Base-by-base conservation (phyloP, 2,329 filamentous ascomycete species). In the Aureobasidium sp. region DNA sequence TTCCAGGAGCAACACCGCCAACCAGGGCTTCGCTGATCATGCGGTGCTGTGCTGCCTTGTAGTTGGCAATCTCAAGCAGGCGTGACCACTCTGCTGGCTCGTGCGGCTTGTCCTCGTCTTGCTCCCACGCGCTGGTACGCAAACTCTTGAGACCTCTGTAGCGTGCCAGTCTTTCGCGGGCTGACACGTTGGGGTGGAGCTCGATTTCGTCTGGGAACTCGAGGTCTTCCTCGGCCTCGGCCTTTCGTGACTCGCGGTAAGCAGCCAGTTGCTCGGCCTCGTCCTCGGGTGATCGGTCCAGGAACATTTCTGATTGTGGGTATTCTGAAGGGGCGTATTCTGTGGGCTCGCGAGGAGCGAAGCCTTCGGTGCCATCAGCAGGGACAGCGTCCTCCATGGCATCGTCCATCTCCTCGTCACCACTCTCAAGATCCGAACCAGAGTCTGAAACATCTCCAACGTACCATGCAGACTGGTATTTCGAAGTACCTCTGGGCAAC, bases 151-250 rank as follows among this genome's bases (percentile, higher is more conserved):
- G 76, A 43, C 94, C 94, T 69, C 94, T 82, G 75, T 96, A 99
- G 62, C 89, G 84, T 9, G 88, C 84, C 58, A 99, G 77, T 46
- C 94, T 83, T 74, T 99, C 94, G 55, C 90, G 80, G 0, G 94
- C 94, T 46, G 90, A 80, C 3, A 95, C 90, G 57, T 93, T 83
- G 0, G 95, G 94, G 65, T 89, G 90, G 57, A 99, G 79, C 73
- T 99, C 95, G 61, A 99, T 94, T 74, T 99, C 94, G 66, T 99
- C 94, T 0, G 94, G 94, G 73, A 97, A 99, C 72, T 97, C 93
- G 59, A 89, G 83, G 73, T 99, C 94, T 15, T 97, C 92, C 53
- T 92, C 84, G 4, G 85, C 90, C 66, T 96, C 93, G 25, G 85
- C 85, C 55, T 85, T 84, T 69, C 91, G 90, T 64, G 85, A 85